Percentiles rank a stretch among this genome's conserved stretches.
Conservation (phyloP, 345 rosid species). For the Psidium friedrichsthalianum region DNA sequence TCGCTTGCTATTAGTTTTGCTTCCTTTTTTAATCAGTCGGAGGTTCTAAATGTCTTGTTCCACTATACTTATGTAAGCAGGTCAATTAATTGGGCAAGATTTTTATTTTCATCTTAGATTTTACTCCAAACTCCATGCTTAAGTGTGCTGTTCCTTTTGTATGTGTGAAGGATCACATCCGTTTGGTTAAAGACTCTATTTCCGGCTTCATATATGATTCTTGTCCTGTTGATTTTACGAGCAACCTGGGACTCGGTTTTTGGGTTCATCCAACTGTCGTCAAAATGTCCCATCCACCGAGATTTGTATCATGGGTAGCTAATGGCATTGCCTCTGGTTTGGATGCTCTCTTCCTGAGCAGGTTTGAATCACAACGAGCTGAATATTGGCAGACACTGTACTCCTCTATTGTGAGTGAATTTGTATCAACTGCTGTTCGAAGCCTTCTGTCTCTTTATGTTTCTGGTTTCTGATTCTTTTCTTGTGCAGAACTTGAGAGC, state of each 20-base stretch:
- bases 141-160: neutral
- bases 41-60: neutral
- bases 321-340: conserved; percentile 65
- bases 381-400: conserved; percentile 92
- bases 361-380: conserved; percentile 86
- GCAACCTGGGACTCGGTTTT: conserved; percentile 59
- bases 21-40: neutral
- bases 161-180: conserved; percentile 50
- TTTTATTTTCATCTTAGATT: neutral
- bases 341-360: conserved; percentile 70
- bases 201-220: conserved; percentile 80
- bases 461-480: neutral
- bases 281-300: conserved; percentile 61
- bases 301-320: conserved; percentile 57
- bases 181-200: conserved; percentile 56
- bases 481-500: conserved; percentile 52
- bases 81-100: neutral
- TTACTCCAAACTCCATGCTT: neutral
- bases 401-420: conserved; percentile 66
- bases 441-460: neutral
- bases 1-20: neutral
- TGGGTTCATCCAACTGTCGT: conserved; percentile 67
- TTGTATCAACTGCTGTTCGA: neutral
- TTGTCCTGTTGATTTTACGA: conserved; percentile 79
- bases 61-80: neutral